Percentiles rank a stretch among this genome's conserved stretches.
Conservation (phyloP, 2,329 filamentous ascomycete genomes). For the Penicillium sp. region DNA sequence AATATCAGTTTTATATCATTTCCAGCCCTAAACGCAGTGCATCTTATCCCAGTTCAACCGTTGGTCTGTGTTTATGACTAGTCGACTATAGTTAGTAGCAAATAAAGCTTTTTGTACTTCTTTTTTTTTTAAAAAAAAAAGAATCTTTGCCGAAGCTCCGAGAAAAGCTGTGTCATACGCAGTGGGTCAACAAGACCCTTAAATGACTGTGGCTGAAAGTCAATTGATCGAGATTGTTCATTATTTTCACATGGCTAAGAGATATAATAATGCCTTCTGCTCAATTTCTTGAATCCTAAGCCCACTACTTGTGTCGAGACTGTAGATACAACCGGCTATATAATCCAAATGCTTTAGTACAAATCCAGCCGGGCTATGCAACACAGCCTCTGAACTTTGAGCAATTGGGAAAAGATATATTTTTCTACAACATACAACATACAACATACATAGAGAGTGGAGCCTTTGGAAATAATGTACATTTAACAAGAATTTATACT, state of each 20-base stretch:
- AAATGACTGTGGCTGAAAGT: slow-evolving; percentile 1
- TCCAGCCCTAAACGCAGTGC: not conserved
- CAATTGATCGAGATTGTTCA: slow-evolving; percentile 1
- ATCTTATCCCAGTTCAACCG: not conserved
- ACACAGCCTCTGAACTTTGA: not conserved
- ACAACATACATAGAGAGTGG: not conserved
- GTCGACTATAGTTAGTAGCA: not conserved
- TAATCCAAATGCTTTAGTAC: not conserved
- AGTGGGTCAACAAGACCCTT: slow-evolving; percentile 6
- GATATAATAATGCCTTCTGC: not conserved
- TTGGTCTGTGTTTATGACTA: slow-evolving; percentile 6
- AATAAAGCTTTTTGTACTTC: not conserved
- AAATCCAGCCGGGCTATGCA: not conserved
- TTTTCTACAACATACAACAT: no score
- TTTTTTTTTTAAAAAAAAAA: not conserved
- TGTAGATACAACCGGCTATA: not conserved
- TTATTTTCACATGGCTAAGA: not conserved
- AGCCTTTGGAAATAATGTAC: not conserved
- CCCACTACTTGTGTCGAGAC: not conserved
- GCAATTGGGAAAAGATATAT: not conserved
- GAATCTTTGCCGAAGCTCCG: slow-evolving; percentile 3
- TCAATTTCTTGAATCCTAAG: not conserved
- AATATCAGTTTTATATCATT: not conserved
- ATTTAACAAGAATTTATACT: not conserved
- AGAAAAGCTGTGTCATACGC: not conserved